Evolutionary conservation across 192 early-diverging fungal species (phyloP), one percentile per base, ranked within the genome.

Genomic region (Coemansia sp.): DNA sequence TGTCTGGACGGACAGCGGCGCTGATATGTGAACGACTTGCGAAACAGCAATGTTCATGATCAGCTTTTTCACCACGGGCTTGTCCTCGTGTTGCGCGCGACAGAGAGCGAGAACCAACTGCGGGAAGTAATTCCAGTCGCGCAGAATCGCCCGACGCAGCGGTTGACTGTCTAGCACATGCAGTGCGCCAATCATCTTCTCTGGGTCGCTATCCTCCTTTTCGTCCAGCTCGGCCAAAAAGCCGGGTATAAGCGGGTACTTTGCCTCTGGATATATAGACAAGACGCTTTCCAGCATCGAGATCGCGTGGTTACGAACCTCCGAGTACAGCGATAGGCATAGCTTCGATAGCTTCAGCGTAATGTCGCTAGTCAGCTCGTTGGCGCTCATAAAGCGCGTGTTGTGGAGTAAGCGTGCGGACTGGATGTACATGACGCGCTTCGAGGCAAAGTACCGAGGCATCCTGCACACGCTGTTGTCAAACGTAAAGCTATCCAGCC

Each of bases 71-170:
- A 84, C 82, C 46, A 64, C 23, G 30, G 76, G 82, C 66, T 84
- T 84, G 66, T 84, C 82, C 40, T 84, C 82, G 17, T 79, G 77
- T 68, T 84, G 82, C 19, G 82, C 76, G 11, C 76, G 76, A 46
- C 76, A 84, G 17, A 84, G 72, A 16, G 74, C 73, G 23, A 78
- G 73, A 6, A 73, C 77, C 42, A 84, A 44, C 39, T 44, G 49
- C 11, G 76, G 70, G 38, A 84, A 76, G 44, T 73, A 72, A 30
- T 50, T 38, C 76, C 77, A 79, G 63, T 79, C 61, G 30, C 82
- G 73, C 63, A 73, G 11, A 42, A 63, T 76, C 21, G 62, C 61
- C 2, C 58, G 37, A 33, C 71, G 70, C 37, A 84, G 66, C 1
- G 82, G 71, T 21, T 30, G 57, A 14, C 70, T 66, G 63, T 76